Evolutionary conservation across 2,329 filamentous ascomycete genomes (phyloP).

Genomic region (Aspergillus quadrilineatus): DNA sequence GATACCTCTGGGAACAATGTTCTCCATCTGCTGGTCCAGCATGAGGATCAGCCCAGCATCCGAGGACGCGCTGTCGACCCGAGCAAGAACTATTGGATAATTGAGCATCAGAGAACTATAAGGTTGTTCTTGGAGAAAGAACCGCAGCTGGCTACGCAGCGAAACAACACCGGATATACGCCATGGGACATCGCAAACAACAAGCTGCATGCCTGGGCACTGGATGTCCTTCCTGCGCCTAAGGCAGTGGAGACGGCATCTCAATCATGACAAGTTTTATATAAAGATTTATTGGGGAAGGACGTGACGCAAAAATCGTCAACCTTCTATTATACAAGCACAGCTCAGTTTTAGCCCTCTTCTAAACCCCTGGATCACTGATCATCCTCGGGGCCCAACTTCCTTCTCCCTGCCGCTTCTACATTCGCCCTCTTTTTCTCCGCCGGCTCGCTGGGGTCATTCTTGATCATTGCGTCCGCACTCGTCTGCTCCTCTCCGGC

Average conservation of each 20-base stretch:
- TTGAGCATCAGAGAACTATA: background rate
- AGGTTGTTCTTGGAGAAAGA: background rate
- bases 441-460: background rate
- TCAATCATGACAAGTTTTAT: too few relatives aligned
- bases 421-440: constrained; percentile 13
- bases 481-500: constrained; percentile 12
- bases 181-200: background rate
- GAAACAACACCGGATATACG: background rate
- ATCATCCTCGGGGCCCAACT: constrained; percentile 9
- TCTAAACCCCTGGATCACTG: background rate
- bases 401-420: constrained; percentile 6
- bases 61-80: too few relatives aligned
- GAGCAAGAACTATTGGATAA: background rate
- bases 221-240: background rate
- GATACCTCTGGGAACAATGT: background rate
- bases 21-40: background rate
- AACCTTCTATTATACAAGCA: background rate
- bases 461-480: constrained; percentile 11
- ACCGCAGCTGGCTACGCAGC: background rate
- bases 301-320: too few relatives aligned
- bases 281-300: too few relatives aligned
- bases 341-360: background rate
- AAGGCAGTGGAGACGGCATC: background rate
- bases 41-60: background rate
- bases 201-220: background rate